Base-by-base conservation (phyloP, 257 asterid genomes). In the Knoxia roxburghii region DNA sequence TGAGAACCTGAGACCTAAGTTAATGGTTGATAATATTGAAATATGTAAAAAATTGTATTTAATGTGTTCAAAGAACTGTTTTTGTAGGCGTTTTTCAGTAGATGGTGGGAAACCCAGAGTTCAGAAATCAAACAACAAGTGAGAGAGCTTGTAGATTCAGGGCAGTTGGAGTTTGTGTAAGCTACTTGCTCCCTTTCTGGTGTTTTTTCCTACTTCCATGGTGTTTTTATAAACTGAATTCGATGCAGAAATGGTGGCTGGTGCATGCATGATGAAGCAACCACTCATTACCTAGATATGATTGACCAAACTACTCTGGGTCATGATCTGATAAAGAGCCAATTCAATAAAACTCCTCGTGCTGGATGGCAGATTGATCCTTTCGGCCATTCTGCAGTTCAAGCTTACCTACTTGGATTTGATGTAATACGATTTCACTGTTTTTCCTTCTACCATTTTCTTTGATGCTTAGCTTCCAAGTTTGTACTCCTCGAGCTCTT, bases 361-460 rank as follows among this genome's bases (percentile, higher is more conserved):
- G 95, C 95, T 11, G 97, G 97, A 75, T 90, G 97, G 97, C 97
- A 90, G 81, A 90, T 90, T 24, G 97, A 90, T 83, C 97, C 97
- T 32, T 90, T 90, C 51, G 97, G 97, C 52, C 97, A 90, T 75
- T 90, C 97, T 30, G 95, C 96, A 15, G 97, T 91, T 75, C 89
- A 89, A 76, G 98, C 85, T 60, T 91, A 91, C 75, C 85, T 91
- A 57, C 78, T 91, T 24, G 92, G 95, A 35, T 85, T 81, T 0
- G 96, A 86, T 90, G 97, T 90, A 74, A 17, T 37, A 67, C 45
- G 21, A 30, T 53, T 37, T 32, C 30, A 29, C 45, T 0, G 21
- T 23, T 29, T 73, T 68, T 8, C 24, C 15, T 14, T 45, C 14
- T 35, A 55, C 27, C 46, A 62, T 10, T 30, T 4, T 60, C 49